These are phyloP conservation scores for Infundibulicybe gibba DNA, from an alignment of 768 basidiomycete species.

Conservation along the genomic window DNA sequence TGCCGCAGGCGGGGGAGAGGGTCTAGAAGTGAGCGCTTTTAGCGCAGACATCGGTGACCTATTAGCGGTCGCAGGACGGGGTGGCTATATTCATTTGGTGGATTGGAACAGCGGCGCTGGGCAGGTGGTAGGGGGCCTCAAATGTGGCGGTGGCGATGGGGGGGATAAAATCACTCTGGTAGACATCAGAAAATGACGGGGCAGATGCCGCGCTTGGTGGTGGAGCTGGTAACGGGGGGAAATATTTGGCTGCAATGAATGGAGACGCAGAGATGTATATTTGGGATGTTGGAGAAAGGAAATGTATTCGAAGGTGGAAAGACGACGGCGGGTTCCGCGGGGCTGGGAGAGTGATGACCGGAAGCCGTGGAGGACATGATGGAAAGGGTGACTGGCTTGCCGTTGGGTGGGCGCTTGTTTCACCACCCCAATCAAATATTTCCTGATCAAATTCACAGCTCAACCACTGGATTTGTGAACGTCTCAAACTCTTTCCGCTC, in stretches of 20 bases:
- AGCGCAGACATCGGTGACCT: slow-evolving; percentile 43
- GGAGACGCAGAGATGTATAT: slow-evolving; percentile 85
- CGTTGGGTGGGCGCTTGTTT: slow-evolving; percentile 54
- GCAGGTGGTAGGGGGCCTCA: slow-evolving; percentile 82
- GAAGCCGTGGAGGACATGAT: slow-evolving; percentile 33
- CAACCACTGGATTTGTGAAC: slow-evolving; percentile 90
- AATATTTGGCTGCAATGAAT: slow-evolving; percentile 59
- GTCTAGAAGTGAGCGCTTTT: slow-evolving; percentile 72
- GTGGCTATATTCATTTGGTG: slow-evolving; percentile 84
- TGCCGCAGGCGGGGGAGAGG: slow-evolving; percentile 31
- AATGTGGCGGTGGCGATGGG: slow-evolving; percentile 59
- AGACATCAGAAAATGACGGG: slow-evolving; percentile 41
- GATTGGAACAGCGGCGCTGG: slow-evolving; percentile 88
- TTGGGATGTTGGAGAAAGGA: slow-evolving; percentile 83
- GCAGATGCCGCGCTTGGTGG: slow-evolving; percentile 13
- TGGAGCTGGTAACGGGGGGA: slow-evolving; percentile 19
- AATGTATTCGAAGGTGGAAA: slow-evolving; percentile 81
- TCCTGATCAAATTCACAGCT: slow-evolving; percentile 40
- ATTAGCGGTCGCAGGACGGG: slow-evolving; percentile 70
- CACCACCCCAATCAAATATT: slow-evolving; percentile 1
- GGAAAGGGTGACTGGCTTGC: slow-evolving; percentile 49
- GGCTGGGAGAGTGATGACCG: slow-evolving; percentile 29
- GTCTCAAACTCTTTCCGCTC: slow-evolving; percentile 49
- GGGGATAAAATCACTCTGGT: slow-evolving; percentile 74
- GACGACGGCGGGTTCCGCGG: slow-evolving; percentile 80